Base-by-base conservation (phyloP, 2,329 filamentous ascomycete species). In the Alternaria longipes region DNA sequence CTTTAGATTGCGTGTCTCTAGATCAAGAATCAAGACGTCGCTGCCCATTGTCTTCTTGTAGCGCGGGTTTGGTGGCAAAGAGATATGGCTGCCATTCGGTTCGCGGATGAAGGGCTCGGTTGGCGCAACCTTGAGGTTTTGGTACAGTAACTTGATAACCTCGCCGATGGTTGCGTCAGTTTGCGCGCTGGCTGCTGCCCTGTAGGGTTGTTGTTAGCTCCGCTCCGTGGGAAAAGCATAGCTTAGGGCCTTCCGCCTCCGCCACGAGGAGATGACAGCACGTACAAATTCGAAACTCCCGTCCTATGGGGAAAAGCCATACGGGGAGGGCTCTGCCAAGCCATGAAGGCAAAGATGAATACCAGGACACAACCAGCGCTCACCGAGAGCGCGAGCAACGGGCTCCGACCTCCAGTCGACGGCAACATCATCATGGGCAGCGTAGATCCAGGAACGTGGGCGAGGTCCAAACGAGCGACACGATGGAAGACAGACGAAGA, bases 11-110 rank as follows among this genome's bases (percentile, higher is more conserved):
- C 77, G 67, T 14, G 77, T 79, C 60, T 79, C 77, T 16, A 79
- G 64, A 56, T 79, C 77, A 12, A 79, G 54, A 8, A 79, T 74
- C 50, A 77, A 55, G 11, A 79, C 61, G n/a, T 78, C 69, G 59
- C 69, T 74, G 67, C 74, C 75, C 60, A 79, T 60, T 6, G 62
- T 67, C 63, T 75, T 74, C 40, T 60, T 72, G 62, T 74, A 78
- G 51, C 72, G 73, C 47, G 73, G 74, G 46, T 73, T 72, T 44
- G 60, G 61, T 2, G 75, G 74, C 36, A 79, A 65, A 14, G 59
- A 57, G 28, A 75, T 71, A 52, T 74, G 72, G 56, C 63, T 70
- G 66, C 71, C 72, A 56, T 74, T 72, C 28, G 74, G 69, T 56
- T 74, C 74, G 68, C 68, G 67, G 54, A 78, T 74, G 34, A 69